These are phyloP conservation scores for Hyphodiscus hymeniophilus DNA, from an alignment of 495 filamentous ascomycete species.

Conservation along the genomic window DNA sequence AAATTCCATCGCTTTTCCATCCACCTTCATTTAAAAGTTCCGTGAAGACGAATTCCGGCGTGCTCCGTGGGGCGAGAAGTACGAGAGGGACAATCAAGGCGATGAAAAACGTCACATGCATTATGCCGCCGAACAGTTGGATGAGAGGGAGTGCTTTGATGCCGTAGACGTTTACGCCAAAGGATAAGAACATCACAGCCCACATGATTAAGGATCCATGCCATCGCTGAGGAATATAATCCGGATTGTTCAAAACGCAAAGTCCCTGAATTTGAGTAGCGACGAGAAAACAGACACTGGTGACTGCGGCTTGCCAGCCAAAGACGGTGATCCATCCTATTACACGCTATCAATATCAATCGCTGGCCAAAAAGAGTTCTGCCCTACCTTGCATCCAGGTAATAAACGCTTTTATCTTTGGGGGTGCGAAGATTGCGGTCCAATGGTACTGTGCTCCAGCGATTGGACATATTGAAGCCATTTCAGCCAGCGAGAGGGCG, in stretches of 20 bases:
- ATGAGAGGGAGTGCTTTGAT: constrained; percentile 31
- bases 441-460: constrained; percentile 2
- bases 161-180: constrained; percentile 33
- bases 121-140: constrained; percentile 34
- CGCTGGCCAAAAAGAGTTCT: background rate
- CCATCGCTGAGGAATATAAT: constrained; percentile 29
- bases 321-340: constrained; percentile 15
- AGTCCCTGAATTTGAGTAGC: constrained; percentile 17
- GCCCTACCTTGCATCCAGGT: constrained; percentile 6
- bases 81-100: constrained; percentile 34
- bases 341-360: background rate
- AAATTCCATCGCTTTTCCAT: constrained; percentile 33
- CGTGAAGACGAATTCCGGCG: constrained; percentile 34
- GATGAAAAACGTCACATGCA: constrained; percentile 24
- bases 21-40: constrained; percentile 33
- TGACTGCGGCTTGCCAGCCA: constrained; percentile 10
- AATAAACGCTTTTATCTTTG: constrained; percentile 10
- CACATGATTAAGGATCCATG: constrained; percentile 39
- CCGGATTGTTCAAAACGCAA: constrained; percentile 17
- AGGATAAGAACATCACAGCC: constrained; percentile 7
- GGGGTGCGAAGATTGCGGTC: too few species aligned
- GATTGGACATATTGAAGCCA: constrained; percentile 29
- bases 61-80: constrained; percentile 33
- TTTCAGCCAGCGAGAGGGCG: constrained; percentile 27
- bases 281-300: constrained; percentile 5